These are phyloP conservation scores for Parsonsia alboflavescens DNA, from an alignment of 257 asterid genomes.

Conservation along the genomic window DNA sequence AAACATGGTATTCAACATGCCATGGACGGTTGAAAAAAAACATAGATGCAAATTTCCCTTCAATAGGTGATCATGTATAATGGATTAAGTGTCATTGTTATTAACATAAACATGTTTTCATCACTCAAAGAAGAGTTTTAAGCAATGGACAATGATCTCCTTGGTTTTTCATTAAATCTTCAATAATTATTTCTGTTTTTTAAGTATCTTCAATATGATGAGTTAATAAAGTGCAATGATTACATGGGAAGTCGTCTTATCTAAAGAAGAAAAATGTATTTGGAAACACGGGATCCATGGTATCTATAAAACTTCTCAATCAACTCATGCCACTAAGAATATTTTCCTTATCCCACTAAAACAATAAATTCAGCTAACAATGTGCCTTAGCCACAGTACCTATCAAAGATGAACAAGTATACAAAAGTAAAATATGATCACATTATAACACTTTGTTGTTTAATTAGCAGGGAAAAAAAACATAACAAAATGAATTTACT, in stretches of 20 bases:
- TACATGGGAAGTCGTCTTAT: neutral
- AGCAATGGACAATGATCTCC: neutral
- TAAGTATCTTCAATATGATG: neutral
- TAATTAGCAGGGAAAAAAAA: no score
- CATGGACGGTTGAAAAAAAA: no score
- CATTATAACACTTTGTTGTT: no score
- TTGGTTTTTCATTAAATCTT: neutral
- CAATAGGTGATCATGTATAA: neutral
- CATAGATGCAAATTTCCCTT: neutral
- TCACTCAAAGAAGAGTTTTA: neutral
- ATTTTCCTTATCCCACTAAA: no score
- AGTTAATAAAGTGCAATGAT: neutral
- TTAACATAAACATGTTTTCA: neutral
- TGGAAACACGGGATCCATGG: neutral
- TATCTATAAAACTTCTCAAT: neutral
- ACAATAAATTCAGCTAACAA: neutral
- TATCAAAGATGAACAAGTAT: neutral
- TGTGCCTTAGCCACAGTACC: neutral
- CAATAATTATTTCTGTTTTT: neutral
- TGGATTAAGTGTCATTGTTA: neutral
- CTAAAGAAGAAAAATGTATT: no score
- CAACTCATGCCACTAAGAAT: neutral
- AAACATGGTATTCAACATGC: no score
- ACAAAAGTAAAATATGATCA: no score
- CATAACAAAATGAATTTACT: no score